Base-by-base conservation (phyloP, 192 early-diverging fungal species). In the Gryganskiella cystojenkinii region DNA sequence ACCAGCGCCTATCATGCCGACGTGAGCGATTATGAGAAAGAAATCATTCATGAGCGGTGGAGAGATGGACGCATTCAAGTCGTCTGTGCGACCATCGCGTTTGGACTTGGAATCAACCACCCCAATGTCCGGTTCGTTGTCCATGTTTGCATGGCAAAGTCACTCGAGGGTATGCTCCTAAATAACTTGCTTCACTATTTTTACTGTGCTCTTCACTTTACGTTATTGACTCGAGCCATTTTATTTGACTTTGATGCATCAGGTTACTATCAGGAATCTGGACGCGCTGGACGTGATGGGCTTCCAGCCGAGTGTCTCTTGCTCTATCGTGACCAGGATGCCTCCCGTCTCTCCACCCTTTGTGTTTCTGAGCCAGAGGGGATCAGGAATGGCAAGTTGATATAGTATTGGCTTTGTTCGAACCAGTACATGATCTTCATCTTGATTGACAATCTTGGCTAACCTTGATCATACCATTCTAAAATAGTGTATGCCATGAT, bases 51-150 rank as follows among this genome's bases (percentile, higher is more conserved):
- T 70, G 58, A 79, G 6, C 83, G 83, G 11, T 96, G 93, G 82
- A 88, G 92, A 83, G 28, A 64, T 54, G 80, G 81, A 20, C 54
- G 79, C 0, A 83, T 92, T 22, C 87, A 88, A 60, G 86, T 94
- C 30, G 85, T 92, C 24, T 88, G 92, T 19, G 91, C 93, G n/a
- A 94, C 93, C 0, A 89, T 92, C 49, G 93, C 90, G 2, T 93
- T 93, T 85, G 93, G 93, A 13, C 76, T 94, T 68, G 92, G 90
- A 13, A 88, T 93, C 37, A 90, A 94, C 64, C 89, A 92, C 62
- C 70, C 86, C 22, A 86, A 93, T 53, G 84, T 91, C n/a, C 86
- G 90, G 19, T 89, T 89, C 24, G 89, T 94, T 15, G 86, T 94
- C 35, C 93, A 94, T 63, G 85, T 86, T 28, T 88, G 84, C 28